Evolutionary conservation across 768 basidiomycete species (phyloP).

Genomic region (Lactarius hatsudake): DNA sequence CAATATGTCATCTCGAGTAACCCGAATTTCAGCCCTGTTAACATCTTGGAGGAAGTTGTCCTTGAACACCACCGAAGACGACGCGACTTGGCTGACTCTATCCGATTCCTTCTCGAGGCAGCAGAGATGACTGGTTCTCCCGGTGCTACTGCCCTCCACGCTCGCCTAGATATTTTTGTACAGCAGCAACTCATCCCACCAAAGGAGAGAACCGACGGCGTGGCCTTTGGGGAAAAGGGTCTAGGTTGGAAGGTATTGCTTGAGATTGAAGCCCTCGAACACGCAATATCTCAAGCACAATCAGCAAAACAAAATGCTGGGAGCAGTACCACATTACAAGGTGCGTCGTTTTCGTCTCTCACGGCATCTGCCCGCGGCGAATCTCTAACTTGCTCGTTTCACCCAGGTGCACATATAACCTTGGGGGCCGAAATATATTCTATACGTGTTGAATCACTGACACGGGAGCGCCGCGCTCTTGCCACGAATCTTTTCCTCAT

Average conservation of each 20-base stretch:
- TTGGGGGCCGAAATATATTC: slow-evolving; percentile 67
- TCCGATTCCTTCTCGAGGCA: slow-evolving; percentile 66
- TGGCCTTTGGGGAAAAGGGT: slow-evolving; percentile 36
- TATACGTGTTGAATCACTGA: slow-evolving; percentile 68
- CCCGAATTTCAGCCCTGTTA: slow-evolving; percentile 58
- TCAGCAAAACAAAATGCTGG: slow-evolving; percentile 60
- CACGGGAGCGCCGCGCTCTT: slow-evolving; percentile 68
- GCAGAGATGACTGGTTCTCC: slow-evolving; percentile 48
- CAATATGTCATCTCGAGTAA: slow-evolving; percentile 60
- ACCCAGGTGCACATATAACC: slow-evolving; percentile 41
- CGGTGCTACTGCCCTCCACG: slow-evolving; percentile 47
- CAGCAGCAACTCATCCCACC: slow-evolving; percentile 51
- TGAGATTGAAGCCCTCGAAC: slow-evolving; percentile 60
- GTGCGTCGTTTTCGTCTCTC: slow-evolving; percentile 37
- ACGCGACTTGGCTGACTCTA: slow-evolving; percentile 65
- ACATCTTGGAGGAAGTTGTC: slow-evolving; percentile 62
- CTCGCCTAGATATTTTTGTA: slow-evolving; percentile 55
- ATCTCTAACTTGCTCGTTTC: neutral
- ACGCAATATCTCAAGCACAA: slow-evolving; percentile 52
- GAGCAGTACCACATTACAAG: slow-evolving; percentile 56
- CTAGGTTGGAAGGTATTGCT: slow-evolving; percentile 57
- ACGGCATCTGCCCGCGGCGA: too few species aligned
- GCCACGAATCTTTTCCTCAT: slow-evolving; percentile 62
- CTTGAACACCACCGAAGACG: slow-evolving; percentile 68
- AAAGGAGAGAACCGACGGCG: slow-evolving; percentile 31